Percentiles rank a stretch among this genome's conserved stretches.
Conservation (phyloP, 2,329 filamentous ascomycete genomes). For the Xylariaceae sp. region DNA sequence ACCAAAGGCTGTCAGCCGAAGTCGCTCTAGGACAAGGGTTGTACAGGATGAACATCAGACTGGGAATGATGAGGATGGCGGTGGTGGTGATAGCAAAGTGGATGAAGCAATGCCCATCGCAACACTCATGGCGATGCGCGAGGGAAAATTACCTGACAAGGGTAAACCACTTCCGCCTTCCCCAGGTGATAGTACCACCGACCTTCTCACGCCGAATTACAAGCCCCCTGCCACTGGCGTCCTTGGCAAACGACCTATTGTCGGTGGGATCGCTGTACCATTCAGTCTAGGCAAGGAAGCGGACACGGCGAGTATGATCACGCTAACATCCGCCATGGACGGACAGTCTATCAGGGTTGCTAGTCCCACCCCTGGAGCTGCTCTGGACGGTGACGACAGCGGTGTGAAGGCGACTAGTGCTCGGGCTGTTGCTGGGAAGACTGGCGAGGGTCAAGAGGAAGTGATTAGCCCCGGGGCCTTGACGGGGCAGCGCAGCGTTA, state of each 20-base stretch:
- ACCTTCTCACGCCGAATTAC: conserved; percentile 30
- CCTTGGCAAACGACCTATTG: conserved; percentile 60
- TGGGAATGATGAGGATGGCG: too few species aligned
- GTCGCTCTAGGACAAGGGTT: conserved; percentile 41
- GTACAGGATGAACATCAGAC: conserved; percentile 51
- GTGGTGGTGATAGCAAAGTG: conserved; percentile 18
- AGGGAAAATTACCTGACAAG: conserved; percentile 35
- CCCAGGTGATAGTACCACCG: conserved; percentile 31
- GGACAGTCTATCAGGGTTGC: conserved; percentile 29
- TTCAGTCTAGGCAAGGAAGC: conserved; percentile 64
- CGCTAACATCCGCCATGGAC: conserved; percentile 47
- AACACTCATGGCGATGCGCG: conserved; percentile 39
- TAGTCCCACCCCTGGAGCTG: conserved; percentile 24
- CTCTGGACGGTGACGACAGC: too few species aligned
- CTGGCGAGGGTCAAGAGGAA: conserved; percentile 10
- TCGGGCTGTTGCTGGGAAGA: conserved; percentile 2
- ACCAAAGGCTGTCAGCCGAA: conserved; percentile 29
- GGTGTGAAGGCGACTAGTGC: conserved; percentile 10
- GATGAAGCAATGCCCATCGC: conserved; percentile 42
- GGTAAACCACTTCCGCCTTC: conserved; percentile 20
- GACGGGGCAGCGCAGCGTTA: too few species aligned
- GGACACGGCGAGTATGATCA: conserved; percentile 67
- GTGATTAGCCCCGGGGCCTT: conserved; percentile 15
- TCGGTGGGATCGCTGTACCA: conserved; percentile 67
- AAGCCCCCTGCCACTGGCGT: conserved; percentile 46